A percentile compares a stretch with the other conserved stretches of the same genome.
Conservation (phyloP, 2,329 filamentous ascomycete species). For the Ilyonectria mors-panacis region DNA sequence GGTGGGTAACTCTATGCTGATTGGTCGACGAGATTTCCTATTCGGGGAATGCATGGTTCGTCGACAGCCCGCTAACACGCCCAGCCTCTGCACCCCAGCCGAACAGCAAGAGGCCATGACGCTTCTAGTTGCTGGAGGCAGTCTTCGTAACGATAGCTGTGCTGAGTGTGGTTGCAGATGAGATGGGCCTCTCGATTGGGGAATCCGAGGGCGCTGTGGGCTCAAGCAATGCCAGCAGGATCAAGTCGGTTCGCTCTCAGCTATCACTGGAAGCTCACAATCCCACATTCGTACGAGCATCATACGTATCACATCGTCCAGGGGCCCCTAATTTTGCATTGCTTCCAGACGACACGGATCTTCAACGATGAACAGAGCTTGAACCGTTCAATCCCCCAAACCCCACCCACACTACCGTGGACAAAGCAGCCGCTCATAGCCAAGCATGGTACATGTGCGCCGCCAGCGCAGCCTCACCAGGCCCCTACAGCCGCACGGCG, state of each 20-base stretch:
- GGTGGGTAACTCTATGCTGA: conserved; percentile 38
- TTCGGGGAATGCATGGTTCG: conserved; percentile 29
- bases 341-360: conserved; percentile 29
- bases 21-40: conserved; percentile 34
- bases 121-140: not conserved
- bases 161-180: not conserved
- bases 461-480: conserved; percentile 40
- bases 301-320: not conserved
- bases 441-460: conserved; percentile 47
- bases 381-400: conserved; percentile 20
- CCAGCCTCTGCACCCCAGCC: conserved; percentile 18
- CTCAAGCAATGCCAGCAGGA: not conserved
- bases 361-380: conserved; percentile 29
- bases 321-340: not conserved
- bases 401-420: conserved; percentile 42
- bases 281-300: not conserved
- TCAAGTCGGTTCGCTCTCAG: not conserved
- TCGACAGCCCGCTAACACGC: conserved; percentile 30
- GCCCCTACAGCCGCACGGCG: conserved; percentile 46
- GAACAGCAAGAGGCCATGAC: conserved; percentile 6
- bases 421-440: conserved; percentile 40
- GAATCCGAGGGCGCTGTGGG: not conserved
- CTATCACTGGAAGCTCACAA: too few relatives aligned
- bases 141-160: not conserved
- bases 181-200: not conserved